These are phyloP conservation scores for Picea engelmannii DNA, from an alignment of 83 land plant genomes.

Conservation along the genomic window DNA sequence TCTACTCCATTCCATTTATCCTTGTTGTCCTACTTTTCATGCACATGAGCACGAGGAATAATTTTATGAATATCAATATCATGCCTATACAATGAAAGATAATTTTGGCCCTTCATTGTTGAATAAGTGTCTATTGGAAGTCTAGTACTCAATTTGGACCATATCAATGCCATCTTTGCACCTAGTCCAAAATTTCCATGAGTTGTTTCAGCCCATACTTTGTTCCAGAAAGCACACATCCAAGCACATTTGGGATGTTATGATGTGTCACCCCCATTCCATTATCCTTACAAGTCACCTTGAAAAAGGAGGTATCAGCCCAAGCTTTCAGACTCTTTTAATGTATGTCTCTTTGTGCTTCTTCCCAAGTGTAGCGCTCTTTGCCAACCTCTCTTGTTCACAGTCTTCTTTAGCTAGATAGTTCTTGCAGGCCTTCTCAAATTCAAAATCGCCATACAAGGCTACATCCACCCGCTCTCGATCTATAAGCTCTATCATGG, in stretches of 20 bases:
- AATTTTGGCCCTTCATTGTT: too few species aligned
- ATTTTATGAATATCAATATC: constrained; percentile 80
- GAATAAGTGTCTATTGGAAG: too few species aligned
- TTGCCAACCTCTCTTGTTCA: constrained; percentile 84
- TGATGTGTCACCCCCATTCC: too few species aligned
- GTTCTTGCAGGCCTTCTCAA: constrained; percentile 94
- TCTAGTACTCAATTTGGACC: too few species aligned
- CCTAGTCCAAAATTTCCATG: too few species aligned
- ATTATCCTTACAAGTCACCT: constrained; percentile 64
- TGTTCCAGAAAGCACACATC: too few species aligned
- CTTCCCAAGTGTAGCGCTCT: constrained; percentile 83
- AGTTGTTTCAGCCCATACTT: too few species aligned
- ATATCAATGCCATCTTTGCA: too few species aligned
- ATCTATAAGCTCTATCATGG: constrained; percentile 90
- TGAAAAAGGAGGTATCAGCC: constrained; percentile 88
- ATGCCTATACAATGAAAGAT: too few species aligned
- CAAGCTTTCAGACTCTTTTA: constrained; percentile 74
- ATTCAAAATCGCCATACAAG: constrained; percentile 96
- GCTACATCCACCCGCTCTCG: constrained; percentile 85
- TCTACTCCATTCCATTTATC: constrained; percentile 96
- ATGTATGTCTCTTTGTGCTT: constrained; percentile 63
- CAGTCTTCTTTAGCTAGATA: constrained; percentile 90
- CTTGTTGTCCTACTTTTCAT: constrained; percentile 73
- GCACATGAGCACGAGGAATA: too few species aligned
- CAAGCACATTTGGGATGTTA: too few species aligned